phyloP scores from a whole-genome alignment of 1,284 basidiomycete genomes.

The Apiotrichum brassicae region DNA sequence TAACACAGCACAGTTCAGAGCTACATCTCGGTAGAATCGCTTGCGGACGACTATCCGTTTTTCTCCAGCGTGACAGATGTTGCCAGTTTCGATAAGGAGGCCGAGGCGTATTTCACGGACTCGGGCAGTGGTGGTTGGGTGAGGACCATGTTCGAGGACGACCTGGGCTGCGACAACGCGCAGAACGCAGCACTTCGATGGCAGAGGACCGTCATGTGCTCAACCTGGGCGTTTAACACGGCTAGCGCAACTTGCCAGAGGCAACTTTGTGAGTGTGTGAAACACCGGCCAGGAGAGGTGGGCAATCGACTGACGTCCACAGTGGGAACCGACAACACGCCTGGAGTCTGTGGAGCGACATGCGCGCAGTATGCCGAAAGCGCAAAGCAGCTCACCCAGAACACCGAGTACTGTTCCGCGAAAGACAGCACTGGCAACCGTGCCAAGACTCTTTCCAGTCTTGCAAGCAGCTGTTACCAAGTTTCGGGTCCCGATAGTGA shows the following conservation, averaged over 20 bases:
- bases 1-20: slow-evolving; percentile 36
- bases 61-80: slow-evolving; percentile 11
- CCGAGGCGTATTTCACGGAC: slow-evolving; percentile 36
- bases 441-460: slow-evolving; percentile 30
- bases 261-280: slow-evolving; percentile 31
- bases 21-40: slow-evolving; percentile 43
- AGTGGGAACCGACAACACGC: neutral
- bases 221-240: slow-evolving; percentile 33
- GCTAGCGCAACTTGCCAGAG: slow-evolving; percentile 26
- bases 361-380: slow-evolving; percentile 36
- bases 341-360: slow-evolving; percentile 33
- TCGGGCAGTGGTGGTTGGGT: slow-evolving; percentile 35
- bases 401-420: slow-evolving; percentile 27
- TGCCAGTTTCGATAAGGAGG: neutral
- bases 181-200: slow-evolving; percentile 28
- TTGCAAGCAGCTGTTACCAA: slow-evolving; percentile 44
- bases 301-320: neutral
- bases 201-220: slow-evolving; percentile 41
- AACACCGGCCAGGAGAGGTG: no score
- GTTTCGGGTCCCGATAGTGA: slow-evolving; percentile 40
- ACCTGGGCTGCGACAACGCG: slow-evolving; percentile 38
- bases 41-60: slow-evolving; percentile 43
- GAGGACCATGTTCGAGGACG: slow-evolving; percentile 30
- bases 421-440: slow-evolving; percentile 23
- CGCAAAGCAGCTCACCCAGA: slow-evolving; percentile 24